Conservation (phyloP, 2,329 filamentous ascomycete species). For the Diplodia mutila region DNA sequence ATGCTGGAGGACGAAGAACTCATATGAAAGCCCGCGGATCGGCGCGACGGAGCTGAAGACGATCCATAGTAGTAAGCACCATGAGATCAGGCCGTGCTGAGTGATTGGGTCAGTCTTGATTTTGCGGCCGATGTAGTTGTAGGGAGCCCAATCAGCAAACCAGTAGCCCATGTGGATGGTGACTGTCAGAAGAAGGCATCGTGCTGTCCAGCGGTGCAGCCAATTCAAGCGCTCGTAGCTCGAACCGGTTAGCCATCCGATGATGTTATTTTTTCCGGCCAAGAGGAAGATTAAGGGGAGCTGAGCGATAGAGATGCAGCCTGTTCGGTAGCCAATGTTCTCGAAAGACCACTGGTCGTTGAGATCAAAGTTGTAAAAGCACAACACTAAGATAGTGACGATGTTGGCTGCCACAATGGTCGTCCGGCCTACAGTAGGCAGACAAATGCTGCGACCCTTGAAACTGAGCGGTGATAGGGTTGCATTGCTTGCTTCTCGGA, state of each 20-base stretch:
- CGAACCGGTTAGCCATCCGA: constrained; percentile 65
- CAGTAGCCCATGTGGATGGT: constrained; percentile 74
- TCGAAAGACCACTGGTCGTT: constrained; percentile 57
- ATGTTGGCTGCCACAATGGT: constrained; percentile 52
- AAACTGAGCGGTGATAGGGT: constrained; percentile 43
- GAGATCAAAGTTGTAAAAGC: constrained; percentile 60
- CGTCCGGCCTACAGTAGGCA: constrained; percentile 44
- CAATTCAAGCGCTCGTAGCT: constrained; percentile 73
- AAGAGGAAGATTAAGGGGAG: constrained; percentile 61
- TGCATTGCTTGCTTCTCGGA: constrained; percentile 58
- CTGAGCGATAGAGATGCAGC: constrained; percentile 57
- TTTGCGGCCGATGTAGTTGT: constrained; percentile 62
- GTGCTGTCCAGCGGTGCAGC: constrained; percentile 73
- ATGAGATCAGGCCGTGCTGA: constrained; percentile 69
- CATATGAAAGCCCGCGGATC: constrained; percentile 67
- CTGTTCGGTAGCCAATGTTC: constrained; percentile 60
- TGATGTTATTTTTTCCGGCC: constrained; percentile 59
- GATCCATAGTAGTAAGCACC: constrained; percentile 69
- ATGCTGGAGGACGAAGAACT: constrained; percentile 72
- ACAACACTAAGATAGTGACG: constrained; percentile 57
- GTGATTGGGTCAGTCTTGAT: constrained; percentile 66
- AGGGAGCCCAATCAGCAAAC: constrained; percentile 64
- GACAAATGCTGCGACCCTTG: constrained; percentile 43
- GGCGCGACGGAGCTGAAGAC: constrained; percentile 66
- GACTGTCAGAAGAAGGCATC: constrained; percentile 69